Evolutionary conservation across 163 green algal genomes (phyloP).

Genomic region (Scenedesmus sp.): DNA sequence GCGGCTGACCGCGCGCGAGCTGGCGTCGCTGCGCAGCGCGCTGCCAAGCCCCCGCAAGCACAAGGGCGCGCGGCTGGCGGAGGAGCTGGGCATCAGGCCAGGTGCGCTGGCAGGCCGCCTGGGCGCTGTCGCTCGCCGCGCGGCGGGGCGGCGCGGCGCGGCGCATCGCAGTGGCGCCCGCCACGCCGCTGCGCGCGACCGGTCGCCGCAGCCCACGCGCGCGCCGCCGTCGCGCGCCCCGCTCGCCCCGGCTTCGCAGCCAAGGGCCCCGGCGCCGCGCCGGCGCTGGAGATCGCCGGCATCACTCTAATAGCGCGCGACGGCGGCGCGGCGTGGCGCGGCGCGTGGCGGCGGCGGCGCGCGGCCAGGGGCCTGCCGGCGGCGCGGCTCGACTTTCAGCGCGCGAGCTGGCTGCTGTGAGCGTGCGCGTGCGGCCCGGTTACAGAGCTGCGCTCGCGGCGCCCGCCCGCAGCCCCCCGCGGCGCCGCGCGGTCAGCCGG

Average conservation of each 20-base stretch:
- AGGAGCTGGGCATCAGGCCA: conserved; percentile 58
- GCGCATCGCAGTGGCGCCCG: background rate
- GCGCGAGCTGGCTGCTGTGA: too few species aligned
- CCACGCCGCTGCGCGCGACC: background rate
- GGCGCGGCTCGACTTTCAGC: conserved; percentile 38
- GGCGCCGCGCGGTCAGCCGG: too few species aligned
- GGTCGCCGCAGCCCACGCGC: background rate
- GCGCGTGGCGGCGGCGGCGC: conserved; percentile 8
- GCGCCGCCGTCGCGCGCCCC: too few species aligned
- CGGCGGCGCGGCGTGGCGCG: conserved; percentile 10
- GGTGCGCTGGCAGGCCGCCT: background rate
- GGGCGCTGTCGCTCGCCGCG: background rate
- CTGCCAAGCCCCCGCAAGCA: conserved; percentile 62
- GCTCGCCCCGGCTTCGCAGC: background rate
- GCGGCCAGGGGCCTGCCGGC: conserved; percentile 1
- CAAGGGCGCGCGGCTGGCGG: conserved; percentile 48
- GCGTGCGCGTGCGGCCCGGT: too few species aligned
- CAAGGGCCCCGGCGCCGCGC: background rate
- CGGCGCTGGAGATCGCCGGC: conserved; percentile 34
- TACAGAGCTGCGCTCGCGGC: too few species aligned
- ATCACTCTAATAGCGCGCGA: conserved; percentile 15
- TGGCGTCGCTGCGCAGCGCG: conserved; percentile 49
- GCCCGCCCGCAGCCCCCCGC: too few species aligned
- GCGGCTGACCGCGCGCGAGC: conserved; percentile 43
- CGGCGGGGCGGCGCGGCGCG: background rate